These are phyloP conservation scores for Lactarius psammicola DNA, from an alignment of 768 basidiomycete species.

Conservation along the genomic window DNA sequence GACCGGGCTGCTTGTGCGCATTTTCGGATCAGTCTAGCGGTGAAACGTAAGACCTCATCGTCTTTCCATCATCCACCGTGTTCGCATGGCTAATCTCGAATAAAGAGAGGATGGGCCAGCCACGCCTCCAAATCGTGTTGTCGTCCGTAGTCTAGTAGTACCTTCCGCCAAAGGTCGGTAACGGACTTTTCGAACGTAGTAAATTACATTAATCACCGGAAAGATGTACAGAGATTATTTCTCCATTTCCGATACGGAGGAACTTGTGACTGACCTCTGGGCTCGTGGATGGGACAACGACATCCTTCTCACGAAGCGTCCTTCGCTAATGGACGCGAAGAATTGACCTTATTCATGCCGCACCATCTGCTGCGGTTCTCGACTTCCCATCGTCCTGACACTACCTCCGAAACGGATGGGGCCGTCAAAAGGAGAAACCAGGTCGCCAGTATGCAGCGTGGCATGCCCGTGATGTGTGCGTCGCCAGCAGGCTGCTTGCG, in stretches of 20 bases:
- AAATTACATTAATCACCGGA: constrained; percentile 1
- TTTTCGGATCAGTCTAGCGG: constrained; percentile 1
- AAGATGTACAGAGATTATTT: background rate
- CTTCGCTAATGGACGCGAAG: constrained; percentile 5
- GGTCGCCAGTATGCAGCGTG: constrained; percentile 1
- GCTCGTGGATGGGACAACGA: background rate
- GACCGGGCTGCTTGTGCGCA: constrained; percentile 3
- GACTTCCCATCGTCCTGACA: constrained; percentile 1
- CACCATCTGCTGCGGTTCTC: background rate
- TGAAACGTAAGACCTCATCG: constrained; percentile 13
- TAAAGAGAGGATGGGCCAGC: background rate
- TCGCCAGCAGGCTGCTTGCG: constrained; percentile 5
- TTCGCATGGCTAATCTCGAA: constrained; percentile 6
- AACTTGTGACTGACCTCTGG: background rate
- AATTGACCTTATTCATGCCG: background rate
- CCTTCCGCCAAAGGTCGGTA: background rate
- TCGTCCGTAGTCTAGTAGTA: background rate
- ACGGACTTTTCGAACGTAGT: constrained; percentile 1
- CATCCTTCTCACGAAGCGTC: constrained; percentile 13
- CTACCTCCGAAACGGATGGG: constrained; percentile 1
- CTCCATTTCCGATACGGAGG: background rate
- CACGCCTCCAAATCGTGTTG: constrained; percentile 18
- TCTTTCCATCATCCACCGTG: constrained; percentile 4
- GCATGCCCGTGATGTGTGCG: background rate
- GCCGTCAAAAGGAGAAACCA: constrained; percentile 13